Percentiles rank a stretch among this genome's conserved stretches.
phyloP scores from a whole-genome alignment of 345 rosid species.

The Arabidopsis suecica region DNA sequence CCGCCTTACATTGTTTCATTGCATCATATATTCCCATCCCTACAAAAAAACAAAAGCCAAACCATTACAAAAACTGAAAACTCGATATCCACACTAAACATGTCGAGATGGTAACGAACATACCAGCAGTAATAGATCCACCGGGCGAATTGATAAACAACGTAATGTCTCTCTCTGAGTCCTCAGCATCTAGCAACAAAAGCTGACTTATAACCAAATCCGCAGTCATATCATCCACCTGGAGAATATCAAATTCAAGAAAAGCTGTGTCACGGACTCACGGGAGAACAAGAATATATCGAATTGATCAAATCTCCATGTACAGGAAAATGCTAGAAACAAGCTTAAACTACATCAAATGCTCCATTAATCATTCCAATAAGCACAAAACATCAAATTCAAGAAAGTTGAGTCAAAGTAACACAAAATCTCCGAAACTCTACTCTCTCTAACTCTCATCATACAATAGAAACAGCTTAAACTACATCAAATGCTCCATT shows the following conservation, averaged over 20 bases:
- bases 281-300: not conserved
- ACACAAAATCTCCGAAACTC: conserved; percentile 3
- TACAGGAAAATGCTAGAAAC: not conserved
- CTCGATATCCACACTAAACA: not conserved
- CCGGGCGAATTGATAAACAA: conserved; percentile 92
- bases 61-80: not conserved
- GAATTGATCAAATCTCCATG: not conserved
- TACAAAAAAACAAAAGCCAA: conserved; percentile 8
- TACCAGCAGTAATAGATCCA: conserved; percentile 94
- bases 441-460: not conserved
- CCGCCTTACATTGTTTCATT: conserved; percentile 95
- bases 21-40: conserved; percentile 98
- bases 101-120: not conserved
- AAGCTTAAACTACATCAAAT: conserved; percentile 8
- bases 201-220: conserved; percentile 93
- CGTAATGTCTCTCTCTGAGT: conserved; percentile 74
- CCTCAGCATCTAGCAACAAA: conserved; percentile 86
- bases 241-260: conserved; percentile 27
- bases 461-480: conserved; percentile 15
- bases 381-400: not conserved
- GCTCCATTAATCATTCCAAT: not conserved
- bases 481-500: not conserved
- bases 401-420: not conserved
- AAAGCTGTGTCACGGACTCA: not conserved
- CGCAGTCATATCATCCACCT: conserved; percentile 90